A percentile compares a stretch with the other conserved stretches of the same genome.
phyloP scores from a whole-genome alignment of 1,139 yeast genomes.

The Pichia sp. region DNA sequence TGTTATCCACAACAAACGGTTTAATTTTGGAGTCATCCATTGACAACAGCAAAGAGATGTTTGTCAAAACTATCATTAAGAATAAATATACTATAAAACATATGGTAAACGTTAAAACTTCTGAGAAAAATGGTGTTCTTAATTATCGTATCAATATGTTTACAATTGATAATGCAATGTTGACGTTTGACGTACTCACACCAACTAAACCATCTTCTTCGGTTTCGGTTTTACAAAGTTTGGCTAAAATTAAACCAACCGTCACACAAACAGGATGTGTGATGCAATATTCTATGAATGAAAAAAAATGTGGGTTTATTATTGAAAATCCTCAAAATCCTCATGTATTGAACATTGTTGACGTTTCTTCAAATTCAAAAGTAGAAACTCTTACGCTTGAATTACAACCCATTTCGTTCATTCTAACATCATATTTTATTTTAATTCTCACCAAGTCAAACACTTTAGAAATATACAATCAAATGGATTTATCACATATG shows the following conservation, averaged over 20 bases:
- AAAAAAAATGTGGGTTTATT: not conserved
- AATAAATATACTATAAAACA: slow-evolving; percentile 15
- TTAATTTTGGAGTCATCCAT: slow-evolving; percentile 39
- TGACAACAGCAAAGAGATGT: slow-evolving; percentile 37
- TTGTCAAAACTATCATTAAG: slow-evolving; percentile 35
- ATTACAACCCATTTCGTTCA: not conserved
- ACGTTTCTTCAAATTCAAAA: not conserved
- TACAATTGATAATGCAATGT: slow-evolving; percentile 1
- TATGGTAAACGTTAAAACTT: not conserved
- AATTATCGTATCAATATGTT: slow-evolving; percentile 1
- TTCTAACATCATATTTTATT: slow-evolving; percentile 44
- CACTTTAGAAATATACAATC: slow-evolving; percentile 41
- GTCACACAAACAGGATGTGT: not conserved
- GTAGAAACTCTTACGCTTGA: not conserved
- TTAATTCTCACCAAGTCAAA: slow-evolving; percentile 37
- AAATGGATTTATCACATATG: slow-evolving; percentile 37
- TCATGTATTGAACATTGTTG: not conserved
- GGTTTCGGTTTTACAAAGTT: slow-evolving; percentile 11
- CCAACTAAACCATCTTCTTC: slow-evolving; percentile 9
- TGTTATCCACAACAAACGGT: slow-evolving; percentile 45
- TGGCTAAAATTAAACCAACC: slow-evolving; percentile 18
- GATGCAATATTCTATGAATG: not conserved
- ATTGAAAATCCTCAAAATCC: not conserved
- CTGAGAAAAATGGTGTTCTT: slow-evolving; percentile 1
- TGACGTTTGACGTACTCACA: not conserved